Conservation (phyloP, 768 basidiomycete species). For the Mycena haematopus region DNA sequence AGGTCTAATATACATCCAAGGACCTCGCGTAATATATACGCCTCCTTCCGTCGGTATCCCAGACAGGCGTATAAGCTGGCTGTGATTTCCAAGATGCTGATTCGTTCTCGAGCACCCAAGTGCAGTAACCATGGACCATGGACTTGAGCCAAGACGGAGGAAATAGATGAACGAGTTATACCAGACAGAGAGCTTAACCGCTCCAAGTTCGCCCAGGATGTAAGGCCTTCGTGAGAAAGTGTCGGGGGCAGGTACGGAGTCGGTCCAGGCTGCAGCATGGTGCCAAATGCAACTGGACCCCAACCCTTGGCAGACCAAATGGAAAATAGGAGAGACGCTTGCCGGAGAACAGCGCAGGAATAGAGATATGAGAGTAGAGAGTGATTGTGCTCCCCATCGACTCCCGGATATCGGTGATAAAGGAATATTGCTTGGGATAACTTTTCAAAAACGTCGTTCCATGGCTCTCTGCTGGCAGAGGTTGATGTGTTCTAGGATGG, state of each 20-base stretch:
- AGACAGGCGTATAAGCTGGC: slow-evolving; percentile 81
- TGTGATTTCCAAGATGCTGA: slow-evolving; percentile 70
- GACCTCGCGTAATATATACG: slow-evolving; percentile 84
- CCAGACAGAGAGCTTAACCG: slow-evolving; percentile 72
- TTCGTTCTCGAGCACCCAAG: slow-evolving; percentile 76
- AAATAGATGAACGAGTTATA: slow-evolving; percentile 72
- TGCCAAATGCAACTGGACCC: slow-evolving; percentile 78
- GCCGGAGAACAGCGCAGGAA: slow-evolving; percentile 71
- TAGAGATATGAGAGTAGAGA: slow-evolving; percentile 74
- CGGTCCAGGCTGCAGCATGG: slow-evolving; percentile 72
- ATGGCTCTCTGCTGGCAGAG: slow-evolving; percentile 66
- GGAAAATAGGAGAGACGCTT: slow-evolving; percentile 75
- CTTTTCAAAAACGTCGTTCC: slow-evolving; percentile 78
- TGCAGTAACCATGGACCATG: slow-evolving; percentile 91
- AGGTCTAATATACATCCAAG: slow-evolving; percentile 85
- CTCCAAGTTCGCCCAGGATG: slow-evolving; percentile 61
- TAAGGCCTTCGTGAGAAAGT: slow-evolving; percentile 51
- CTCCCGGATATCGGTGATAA: slow-evolving; percentile 65
- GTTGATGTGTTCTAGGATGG: slow-evolving; percentile 61
- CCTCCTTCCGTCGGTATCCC: slow-evolving; percentile 89
- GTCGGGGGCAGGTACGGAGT: slow-evolving; percentile 67
- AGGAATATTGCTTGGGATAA: slow-evolving; percentile 66
- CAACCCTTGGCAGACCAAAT: slow-evolving; percentile 90
- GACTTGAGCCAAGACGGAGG: slow-evolving; percentile 66
- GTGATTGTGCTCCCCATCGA: slow-evolving; percentile 63